phyloP scores from a whole-genome alignment of 805 yeast genomes.

The Lipomyces kockii region DNA sequence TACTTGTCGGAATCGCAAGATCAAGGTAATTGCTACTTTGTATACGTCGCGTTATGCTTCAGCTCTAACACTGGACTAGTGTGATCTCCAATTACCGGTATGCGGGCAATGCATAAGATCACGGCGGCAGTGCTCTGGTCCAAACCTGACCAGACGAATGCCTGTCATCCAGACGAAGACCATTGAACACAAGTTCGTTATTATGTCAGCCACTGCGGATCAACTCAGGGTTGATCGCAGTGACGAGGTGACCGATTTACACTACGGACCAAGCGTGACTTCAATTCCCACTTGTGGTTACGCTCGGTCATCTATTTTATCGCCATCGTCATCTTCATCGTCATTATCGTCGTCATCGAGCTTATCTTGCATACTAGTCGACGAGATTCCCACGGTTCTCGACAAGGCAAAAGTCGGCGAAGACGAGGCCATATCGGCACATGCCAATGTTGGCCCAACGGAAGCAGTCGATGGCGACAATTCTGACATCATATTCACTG shows the following conservation, averaged over 20 bases:
- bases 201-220: conserved; percentile 4
- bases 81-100: conserved; percentile 10
- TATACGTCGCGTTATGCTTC: not conserved
- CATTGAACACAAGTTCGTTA: conserved; percentile 8
- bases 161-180: not conserved
- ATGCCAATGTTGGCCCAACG: not conserved
- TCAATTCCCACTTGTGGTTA: not conserved
- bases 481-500: not conserved
- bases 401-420: not conserved
- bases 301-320: not conserved
- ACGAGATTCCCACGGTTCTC: not conserved
- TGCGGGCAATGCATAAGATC: conserved; percentile 16
- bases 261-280: not conserved
- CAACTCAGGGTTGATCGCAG: not conserved
- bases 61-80: conserved; percentile 4
- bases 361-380: not conserved
- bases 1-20: conserved; percentile 10
- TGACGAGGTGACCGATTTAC: not conserved
- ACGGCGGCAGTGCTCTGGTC: conserved; percentile 13
- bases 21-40: conserved; percentile 10
- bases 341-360: not conserved
- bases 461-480: not conserved
- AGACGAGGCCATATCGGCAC: not conserved
- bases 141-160: not conserved
- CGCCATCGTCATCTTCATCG: not conserved